Evolutionary conservation across 2,329 filamentous ascomycete genomes (phyloP).

Genomic region (Colletotrichum echinochloae): DNA sequence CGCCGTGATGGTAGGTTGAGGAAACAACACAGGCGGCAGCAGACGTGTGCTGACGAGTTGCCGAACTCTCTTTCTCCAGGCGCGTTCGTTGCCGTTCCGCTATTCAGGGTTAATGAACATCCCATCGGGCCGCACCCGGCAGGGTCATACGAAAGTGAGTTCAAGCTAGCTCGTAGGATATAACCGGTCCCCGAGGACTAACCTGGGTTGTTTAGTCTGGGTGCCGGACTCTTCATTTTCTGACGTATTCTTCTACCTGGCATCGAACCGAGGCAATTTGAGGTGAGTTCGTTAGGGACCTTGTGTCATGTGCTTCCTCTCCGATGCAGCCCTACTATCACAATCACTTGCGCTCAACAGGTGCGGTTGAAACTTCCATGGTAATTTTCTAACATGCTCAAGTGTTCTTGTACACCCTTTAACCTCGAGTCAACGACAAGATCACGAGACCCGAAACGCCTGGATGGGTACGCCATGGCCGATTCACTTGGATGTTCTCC

Average conservation of each 20-base stretch:
- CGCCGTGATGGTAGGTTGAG: conserved; percentile 47
- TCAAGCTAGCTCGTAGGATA: not conserved
- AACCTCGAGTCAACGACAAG: conserved; percentile 47
- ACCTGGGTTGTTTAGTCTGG: conserved; percentile 43
- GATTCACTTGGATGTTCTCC: conserved; percentile 48
- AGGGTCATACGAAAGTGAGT: conserved; percentile 51
- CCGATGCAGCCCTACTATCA: no score
- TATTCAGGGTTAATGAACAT: conserved; percentile 49
- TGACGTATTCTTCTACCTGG: conserved; percentile 51
- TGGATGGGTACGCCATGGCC: conserved; percentile 52
- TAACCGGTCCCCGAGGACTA: not conserved
- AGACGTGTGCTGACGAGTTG: no score
- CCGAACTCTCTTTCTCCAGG: conserved; percentile 40
- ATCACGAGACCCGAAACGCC: conserved; percentile 49
- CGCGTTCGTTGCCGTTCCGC: conserved; percentile 50
- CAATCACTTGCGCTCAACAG: no score
- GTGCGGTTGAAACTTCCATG: not conserved
- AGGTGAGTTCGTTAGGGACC: conserved; percentile 41
- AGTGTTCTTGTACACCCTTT: conserved; percentile 50
- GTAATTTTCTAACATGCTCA: not conserved
- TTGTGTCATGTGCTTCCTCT: no score
- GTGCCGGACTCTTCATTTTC: conserved; percentile 51
- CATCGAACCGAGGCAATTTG: conserved; percentile 48
- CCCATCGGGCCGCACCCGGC: conserved; percentile 51
- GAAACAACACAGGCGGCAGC: fast-evolving